Percentiles rank a stretch among this genome's conserved stretches.
Evolutionary conservation across 164 flowering plant genomes (phyloP).

Genomic region (Stephania cephalantha): DNA sequence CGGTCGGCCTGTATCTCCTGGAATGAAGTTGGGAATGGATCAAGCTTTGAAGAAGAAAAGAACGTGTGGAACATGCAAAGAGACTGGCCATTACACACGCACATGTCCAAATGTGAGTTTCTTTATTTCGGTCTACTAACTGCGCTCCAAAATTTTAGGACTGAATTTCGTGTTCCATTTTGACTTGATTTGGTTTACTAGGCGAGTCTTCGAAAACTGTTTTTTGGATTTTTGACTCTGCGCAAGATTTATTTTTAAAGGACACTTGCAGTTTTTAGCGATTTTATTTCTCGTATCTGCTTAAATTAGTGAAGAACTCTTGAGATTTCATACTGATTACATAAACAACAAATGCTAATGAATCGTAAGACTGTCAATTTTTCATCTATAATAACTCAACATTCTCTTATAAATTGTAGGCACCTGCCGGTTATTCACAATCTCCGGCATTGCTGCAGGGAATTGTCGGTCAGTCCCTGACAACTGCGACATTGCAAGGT

Average conservation of each 20-base stretch:
- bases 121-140: neutral
- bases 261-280: too few relatives aligned
- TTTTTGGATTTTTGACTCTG: too few relatives aligned
- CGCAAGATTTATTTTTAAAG: too few relatives aligned
- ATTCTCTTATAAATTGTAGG: constrained; percentile 8
- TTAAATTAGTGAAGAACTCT: too few relatives aligned
- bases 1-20: constrained; percentile 14
- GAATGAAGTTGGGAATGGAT: constrained; percentile 13
- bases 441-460: constrained; percentile 12
- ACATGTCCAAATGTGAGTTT: constrained; percentile 11
- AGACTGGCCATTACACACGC: constrained; percentile 16
- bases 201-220: too few relatives aligned
- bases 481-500: constrained; percentile 7
- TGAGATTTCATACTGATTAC: too few relatives aligned
- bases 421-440: constrained; percentile 13
- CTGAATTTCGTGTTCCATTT: too few relatives aligned
- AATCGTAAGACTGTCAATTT: neutral
- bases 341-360: too few relatives aligned
- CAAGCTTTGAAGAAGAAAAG: constrained; percentile 17
- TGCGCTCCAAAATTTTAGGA: too few relatives aligned
- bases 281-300: too few relatives aligned
- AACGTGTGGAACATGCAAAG: constrained; percentile 16
- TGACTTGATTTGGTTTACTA: too few relatives aligned
- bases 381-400: neutral
- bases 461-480: constrained; percentile 7